Evolutionary conservation across 257 asterid species (phyloP).

Genomic region (Mentha longifolia): DNA sequence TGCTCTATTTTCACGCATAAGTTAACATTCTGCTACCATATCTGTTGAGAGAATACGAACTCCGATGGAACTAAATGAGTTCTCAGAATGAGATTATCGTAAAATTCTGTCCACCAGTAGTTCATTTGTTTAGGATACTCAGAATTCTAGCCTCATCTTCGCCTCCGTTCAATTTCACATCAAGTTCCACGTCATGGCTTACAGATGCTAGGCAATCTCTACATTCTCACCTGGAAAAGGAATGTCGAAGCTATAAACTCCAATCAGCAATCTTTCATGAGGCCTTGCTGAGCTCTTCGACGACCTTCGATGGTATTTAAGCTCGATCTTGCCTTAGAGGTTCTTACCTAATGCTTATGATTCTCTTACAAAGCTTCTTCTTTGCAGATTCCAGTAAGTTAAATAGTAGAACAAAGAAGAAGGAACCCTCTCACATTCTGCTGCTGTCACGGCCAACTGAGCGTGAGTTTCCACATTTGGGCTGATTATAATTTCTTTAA

Average conservation of each 20-base stretch:
- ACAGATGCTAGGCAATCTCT: constrained; percentile 81
- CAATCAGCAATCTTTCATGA: constrained; percentile 81
- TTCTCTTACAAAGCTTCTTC: constrained; percentile 36
- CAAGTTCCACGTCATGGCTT: constrained; percentile 27
- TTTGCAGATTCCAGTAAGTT: constrained; percentile 56
- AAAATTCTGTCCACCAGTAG: neutral
- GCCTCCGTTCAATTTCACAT: neutral
- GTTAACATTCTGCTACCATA: constrained; percentile 17
- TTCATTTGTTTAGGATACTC: neutral
- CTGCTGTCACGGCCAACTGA: constrained; percentile 77
- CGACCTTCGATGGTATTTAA: constrained; percentile 36
- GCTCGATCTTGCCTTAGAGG: constrained; percentile 14
- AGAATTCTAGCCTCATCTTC: neutral
- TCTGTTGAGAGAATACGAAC: neutral
- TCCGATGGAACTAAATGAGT: neutral
- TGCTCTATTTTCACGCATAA: constrained; percentile 4
- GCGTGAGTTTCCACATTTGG: constrained; percentile 65
- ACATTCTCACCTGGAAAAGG: constrained; percentile 65
- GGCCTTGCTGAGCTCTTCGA: constrained; percentile 61
- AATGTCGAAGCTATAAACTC: constrained; percentile 71
- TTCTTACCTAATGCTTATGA: constrained; percentile 29
- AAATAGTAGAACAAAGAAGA: constrained; percentile 54
- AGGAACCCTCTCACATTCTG: constrained; percentile 65
- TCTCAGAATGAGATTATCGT: neutral
- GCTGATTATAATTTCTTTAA: neutral